Percentiles rank a stretch among this genome's conserved stretches.
phyloP scores from a whole-genome alignment of 495 filamentous ascomycete genomes.

The Hypoxylon lienhwacheense region DNA sequence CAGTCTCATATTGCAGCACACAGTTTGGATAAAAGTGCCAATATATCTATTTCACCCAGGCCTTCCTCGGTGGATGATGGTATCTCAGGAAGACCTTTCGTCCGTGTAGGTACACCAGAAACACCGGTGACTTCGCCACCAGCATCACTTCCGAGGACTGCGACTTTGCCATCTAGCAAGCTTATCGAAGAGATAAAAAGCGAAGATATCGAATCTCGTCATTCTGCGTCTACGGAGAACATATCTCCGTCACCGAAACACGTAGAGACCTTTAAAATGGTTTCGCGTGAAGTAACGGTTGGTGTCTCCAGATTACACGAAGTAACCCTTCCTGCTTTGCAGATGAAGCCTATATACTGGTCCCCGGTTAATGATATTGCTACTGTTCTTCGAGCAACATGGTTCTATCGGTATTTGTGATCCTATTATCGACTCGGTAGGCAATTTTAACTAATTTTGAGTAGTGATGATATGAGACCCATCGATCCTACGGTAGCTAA shows the following conservation, averaged over 20 bases:
- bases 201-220: conserved; percentile 12
- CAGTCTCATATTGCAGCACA: conserved; percentile 5
- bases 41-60: conserved; percentile 28
- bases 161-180: conserved; percentile 16
- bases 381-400: conserved; percentile 80
- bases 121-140: conserved; percentile 28
- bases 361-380: conserved; percentile 90
- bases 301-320: conserved; percentile 73
- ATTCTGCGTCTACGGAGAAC: conserved; percentile 7
- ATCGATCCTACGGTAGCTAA: conserved; percentile 89
- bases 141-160: conserved; percentile 30
- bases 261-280: conserved; percentile 11
- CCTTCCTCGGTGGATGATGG: conserved; percentile 46
- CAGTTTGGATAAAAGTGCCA: conserved; percentile 8
- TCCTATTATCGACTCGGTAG: not conserved
- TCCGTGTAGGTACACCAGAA: conserved; percentile 41
- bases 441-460: conserved; percentile 13
- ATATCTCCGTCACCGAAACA: conserved; percentile 3
- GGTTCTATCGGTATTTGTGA: conserved; percentile 75
- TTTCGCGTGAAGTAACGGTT: conserved; percentile 64
- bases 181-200: conserved; percentile 11
- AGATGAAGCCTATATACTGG: conserved; percentile 99
- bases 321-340: conserved; percentile 57
- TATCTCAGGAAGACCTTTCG: conserved; percentile 52
- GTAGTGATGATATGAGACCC: conserved; percentile 79